A percentile compares a stretch with the other conserved stretches of the same genome.
phyloP scores from a whole-genome alignment of 1,284 basidiomycete species.

The Microstroma glucosiphilum region DNA sequence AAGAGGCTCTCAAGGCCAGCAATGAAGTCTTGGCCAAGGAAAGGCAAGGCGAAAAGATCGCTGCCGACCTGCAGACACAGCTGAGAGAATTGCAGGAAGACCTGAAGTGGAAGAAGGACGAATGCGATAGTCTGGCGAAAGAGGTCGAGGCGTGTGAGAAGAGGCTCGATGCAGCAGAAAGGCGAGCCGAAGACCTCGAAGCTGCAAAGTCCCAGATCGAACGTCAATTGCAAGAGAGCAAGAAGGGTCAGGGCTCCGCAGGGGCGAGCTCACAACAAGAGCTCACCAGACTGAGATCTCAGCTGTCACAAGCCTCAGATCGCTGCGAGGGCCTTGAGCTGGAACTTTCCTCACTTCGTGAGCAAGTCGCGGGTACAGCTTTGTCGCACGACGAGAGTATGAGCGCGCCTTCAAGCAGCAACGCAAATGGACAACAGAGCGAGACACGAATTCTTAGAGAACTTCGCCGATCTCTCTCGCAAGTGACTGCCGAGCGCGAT shows the following conservation, averaged over 20 bases:
- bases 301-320: background rate
- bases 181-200: background rate
- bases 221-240: background rate
- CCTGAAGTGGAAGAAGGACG: background rate
- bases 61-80: background rate
- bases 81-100: constrained; percentile 10
- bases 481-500: constrained; percentile 5
- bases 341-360: background rate
- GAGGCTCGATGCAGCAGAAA: constrained; percentile 1
- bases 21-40: constrained; percentile 11
- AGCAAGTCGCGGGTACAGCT: background rate
- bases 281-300: background rate
- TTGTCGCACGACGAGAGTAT: background rate
- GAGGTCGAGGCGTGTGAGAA: background rate
- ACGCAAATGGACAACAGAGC: background rate
- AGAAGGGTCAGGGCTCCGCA: background rate
- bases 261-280: background rate
- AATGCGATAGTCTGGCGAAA: constrained; percentile 1
- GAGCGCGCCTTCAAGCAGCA: background rate
- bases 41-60: background rate
- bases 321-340: background rate
- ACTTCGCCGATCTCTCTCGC: background rate
- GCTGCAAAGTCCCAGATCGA: background rate
- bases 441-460: constrained; percentile 4
- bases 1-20: constrained; percentile 11